Percentiles rank a stretch among this genome's conserved stretches.
Conservation (phyloP, 2,329 filamentous ascomycete genomes). For the Colletotrichum australisinense region DNA sequence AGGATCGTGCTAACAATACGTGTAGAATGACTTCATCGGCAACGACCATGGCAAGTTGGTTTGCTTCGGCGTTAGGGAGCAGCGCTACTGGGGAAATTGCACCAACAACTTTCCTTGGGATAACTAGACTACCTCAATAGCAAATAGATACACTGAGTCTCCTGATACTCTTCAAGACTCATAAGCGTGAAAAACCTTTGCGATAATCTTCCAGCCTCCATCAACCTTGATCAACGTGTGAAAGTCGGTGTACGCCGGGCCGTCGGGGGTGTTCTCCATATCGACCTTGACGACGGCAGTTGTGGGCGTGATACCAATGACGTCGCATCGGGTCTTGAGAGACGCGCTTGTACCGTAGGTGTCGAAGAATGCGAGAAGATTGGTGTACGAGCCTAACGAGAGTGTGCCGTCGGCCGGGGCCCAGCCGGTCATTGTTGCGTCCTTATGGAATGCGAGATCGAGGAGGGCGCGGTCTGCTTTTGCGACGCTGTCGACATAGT, state of each 20-base stretch:
- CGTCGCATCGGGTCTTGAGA: slow-evolving; percentile 29
- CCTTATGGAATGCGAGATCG: neutral
- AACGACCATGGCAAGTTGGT: neutral
- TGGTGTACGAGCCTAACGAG: neutral
- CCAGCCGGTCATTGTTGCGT: neutral
- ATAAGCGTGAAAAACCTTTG: slow-evolving; percentile 32
- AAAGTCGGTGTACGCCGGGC: slow-evolving; percentile 31
- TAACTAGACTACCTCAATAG: neutral
- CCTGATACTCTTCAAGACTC: slow-evolving; percentile 10
- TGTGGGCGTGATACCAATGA: slow-evolving; percentile 36
- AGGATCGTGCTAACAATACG: neutral
- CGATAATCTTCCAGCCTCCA: slow-evolving; percentile 31
- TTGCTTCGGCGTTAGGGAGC: neutral
- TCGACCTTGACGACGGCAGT: slow-evolving; percentile 35
- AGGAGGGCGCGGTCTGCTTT: neutral
- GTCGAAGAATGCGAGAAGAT: neutral
- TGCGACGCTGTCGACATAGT: neutral
- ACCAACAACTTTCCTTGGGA: neutral
- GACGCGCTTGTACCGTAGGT: neutral
- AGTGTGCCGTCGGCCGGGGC: neutral
- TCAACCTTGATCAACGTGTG: slow-evolving; percentile 35
- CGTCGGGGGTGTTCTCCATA: slow-evolving; percentile 31
- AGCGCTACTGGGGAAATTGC: neutral
- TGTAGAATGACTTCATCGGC: neutral
- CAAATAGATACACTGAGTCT: neutral